phyloP scores from a whole-genome alignment of 2,329 filamentous ascomycete species.

The Colletotrichum trifolii region DNA sequence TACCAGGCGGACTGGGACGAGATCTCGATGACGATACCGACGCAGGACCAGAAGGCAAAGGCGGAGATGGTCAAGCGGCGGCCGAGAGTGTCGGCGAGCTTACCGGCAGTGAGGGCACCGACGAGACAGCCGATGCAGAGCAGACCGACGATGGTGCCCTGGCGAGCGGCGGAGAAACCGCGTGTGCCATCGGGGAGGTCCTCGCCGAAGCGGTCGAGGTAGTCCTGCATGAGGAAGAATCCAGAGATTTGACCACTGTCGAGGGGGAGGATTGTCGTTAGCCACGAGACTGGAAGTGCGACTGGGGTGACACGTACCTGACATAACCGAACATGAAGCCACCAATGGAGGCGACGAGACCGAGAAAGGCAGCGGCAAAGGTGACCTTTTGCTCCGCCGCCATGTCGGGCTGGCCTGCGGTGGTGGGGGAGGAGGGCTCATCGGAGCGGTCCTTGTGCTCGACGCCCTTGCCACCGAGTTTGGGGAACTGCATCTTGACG shows the following conservation, averaged over 20 bases:
- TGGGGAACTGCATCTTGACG: constrained; percentile 33
- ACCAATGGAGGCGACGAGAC: constrained; percentile 63
- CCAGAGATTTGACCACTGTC: constrained; percentile 68
- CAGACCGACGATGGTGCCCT: constrained; percentile 73
- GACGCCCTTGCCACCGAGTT: constrained; percentile 31
- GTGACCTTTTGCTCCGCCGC: constrained; percentile 46
- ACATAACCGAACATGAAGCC: constrained; percentile 69
- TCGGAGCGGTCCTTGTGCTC: constrained; percentile 30
- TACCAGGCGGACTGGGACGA: constrained; percentile 67
- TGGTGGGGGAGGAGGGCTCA: constrained; percentile 4
- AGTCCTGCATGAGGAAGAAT: constrained; percentile 71
- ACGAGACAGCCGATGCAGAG: constrained; percentile 69
- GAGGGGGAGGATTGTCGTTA: neutral
- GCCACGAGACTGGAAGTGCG: constrained; percentile 2
- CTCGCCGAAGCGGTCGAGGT: constrained; percentile 63
- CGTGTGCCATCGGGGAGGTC: constrained; percentile 50
- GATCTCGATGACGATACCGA: constrained; percentile 74
- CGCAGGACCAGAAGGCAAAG: constrained; percentile 70
- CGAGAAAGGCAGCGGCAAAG: constrained; percentile 58
- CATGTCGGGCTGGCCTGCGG: constrained; percentile 15
- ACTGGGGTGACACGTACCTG: constrained; percentile 51
- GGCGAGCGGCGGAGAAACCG: constrained; percentile 67
- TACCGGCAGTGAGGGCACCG: constrained; percentile 68
- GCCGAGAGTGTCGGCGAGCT: constrained; percentile 70
- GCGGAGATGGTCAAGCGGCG: constrained; percentile 71